Conservation (phyloP, 2,329 filamentous ascomycete species). For the Paecilomyces sp. region DNA sequence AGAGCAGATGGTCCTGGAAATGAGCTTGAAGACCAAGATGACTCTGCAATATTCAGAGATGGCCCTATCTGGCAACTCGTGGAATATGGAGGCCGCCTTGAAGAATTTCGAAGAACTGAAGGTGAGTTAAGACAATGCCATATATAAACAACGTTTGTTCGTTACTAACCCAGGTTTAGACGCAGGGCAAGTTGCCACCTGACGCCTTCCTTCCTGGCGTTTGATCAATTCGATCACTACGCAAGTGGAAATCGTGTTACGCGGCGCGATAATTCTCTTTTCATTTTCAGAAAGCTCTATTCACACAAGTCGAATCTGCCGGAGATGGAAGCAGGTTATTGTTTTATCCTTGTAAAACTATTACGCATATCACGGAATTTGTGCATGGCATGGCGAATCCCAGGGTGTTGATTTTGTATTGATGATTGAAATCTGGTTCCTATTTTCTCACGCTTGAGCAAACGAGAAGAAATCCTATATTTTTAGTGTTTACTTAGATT, state of each 20-base stretch:
- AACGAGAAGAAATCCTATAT: not conserved
- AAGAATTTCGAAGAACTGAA: slow-evolving; percentile 68
- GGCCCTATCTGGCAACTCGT: slow-evolving; percentile 71
- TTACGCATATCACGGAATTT: not conserved
- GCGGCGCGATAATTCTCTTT: not conserved
- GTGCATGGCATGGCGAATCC: not conserved
- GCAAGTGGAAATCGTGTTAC: not conserved
- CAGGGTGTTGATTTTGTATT: not conserved
- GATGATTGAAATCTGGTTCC: not conserved
- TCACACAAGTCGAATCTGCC: not conserved
- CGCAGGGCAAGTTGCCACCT: slow-evolving; percentile 38
- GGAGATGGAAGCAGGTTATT: not conserved
- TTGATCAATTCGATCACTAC: not conserved
- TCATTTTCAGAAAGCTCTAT: not conserved
- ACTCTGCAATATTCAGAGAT: slow-evolving; percentile 69
- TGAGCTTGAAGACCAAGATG: slow-evolving; percentile 74
- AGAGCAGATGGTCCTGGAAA: slow-evolving; percentile 61
- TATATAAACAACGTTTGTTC: not conserved
- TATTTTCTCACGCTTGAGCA: not conserved
- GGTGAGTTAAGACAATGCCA: slow-evolving; percentile 41
- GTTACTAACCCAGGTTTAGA: slow-evolving; percentile 19
- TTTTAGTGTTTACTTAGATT: not conserved
- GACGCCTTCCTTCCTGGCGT: slow-evolving; percentile 39
- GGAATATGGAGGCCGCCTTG: slow-evolving; percentile 71
- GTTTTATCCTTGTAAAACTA: not conserved